A percentile compares a stretch with the other conserved stretches of the same genome.
Conservation (phyloP, 75 land plant species). For the Cupressus sempervirens region DNA sequence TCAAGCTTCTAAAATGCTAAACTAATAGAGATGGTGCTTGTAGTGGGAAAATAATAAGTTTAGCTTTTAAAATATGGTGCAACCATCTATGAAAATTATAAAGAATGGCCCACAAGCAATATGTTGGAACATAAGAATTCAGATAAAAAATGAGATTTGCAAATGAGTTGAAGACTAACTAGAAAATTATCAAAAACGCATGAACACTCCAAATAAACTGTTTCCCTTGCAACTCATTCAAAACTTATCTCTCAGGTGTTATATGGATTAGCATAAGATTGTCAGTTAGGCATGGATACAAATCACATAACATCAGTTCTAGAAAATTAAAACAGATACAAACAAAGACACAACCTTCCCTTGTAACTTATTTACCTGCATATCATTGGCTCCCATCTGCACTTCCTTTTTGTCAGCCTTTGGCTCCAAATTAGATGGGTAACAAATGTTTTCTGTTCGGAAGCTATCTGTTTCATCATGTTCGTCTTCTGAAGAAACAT, state of each 20-base stretch:
- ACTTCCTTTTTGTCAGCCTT: neutral
- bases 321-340: neutral
- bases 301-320: neutral
- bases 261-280: neutral
- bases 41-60: neutral
- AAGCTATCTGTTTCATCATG: neutral
- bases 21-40: neutral
- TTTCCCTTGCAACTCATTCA: neutral
- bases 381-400: neutral
- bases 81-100: neutral
- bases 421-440: neutral
- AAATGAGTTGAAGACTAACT: neutral
- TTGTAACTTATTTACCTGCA: constrained; percentile 6
- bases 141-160: neutral
- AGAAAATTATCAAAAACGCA: neutral
- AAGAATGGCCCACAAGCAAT: neutral
- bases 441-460: neutral
- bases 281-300: neutral
- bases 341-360: neutral
- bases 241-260: neutral
- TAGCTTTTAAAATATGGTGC: neutral
- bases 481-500: neutral
- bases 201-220: neutral
- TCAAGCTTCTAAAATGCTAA: neutral
- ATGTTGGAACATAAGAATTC: neutral